A percentile compares a stretch with the other conserved stretches of the same genome.
Conservation (phyloP, 164 flowering plant species). For the Berberis thunbergii region DNA sequence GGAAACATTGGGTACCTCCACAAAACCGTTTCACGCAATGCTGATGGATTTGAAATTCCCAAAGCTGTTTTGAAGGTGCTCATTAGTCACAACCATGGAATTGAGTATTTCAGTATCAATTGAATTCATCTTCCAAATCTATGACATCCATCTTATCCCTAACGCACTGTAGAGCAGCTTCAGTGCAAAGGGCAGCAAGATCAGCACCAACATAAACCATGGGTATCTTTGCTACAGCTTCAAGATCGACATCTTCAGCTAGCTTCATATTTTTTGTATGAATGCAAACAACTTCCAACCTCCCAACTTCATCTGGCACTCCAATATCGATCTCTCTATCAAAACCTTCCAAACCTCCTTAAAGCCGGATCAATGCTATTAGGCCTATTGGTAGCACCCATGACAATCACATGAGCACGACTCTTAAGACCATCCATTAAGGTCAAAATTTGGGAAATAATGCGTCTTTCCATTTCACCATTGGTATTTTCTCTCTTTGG, state of each 20-base stretch:
- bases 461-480: constrained; percentile 13
- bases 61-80: constrained; percentile 75
- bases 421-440: constrained; percentile 17
- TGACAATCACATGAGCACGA: constrained; percentile 19
- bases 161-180: constrained; percentile 78
- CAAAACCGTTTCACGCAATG: constrained; percentile 45
- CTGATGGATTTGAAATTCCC: constrained; percentile 73
- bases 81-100: constrained; percentile 68
- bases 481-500: constrained; percentile 14
- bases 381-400: constrained; percentile 11
- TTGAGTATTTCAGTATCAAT: constrained; percentile 74
- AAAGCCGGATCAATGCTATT: constrained; percentile 10
- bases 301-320: constrained; percentile 17
- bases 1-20: constrained; percentile 68
- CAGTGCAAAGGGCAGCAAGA: constrained; percentile 67
- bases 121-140: constrained; percentile 66
- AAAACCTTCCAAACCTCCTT: constrained; percentile 11
- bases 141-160: constrained; percentile 81
- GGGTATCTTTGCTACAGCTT: constrained; percentile 59
- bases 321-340: constrained; percentile 16
- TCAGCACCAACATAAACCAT: constrained; percentile 83
- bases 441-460: constrained; percentile 6
- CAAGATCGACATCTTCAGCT: constrained; percentile 34
- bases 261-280: constrained; percentile 16
- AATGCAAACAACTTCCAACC: constrained; percentile 11